Percentiles rank a stretch among this genome's conserved stretches.
Conservation (phyloP, 164 flowering plant species). For the Buxus sempervirens region DNA sequence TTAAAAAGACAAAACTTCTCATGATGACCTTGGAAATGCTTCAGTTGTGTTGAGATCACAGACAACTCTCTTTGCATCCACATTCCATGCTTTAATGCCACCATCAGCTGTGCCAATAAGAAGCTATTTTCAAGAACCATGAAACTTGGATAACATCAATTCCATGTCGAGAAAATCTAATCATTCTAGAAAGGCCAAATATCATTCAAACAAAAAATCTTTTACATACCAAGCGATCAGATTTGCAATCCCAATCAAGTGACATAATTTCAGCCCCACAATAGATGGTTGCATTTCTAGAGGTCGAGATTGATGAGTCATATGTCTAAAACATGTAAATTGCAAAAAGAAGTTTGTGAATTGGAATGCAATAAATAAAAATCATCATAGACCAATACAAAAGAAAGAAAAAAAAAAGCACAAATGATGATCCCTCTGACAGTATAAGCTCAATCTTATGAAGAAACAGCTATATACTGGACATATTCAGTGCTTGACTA, state of each 20-base stretch:
- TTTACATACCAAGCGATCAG: conserved; percentile 77
- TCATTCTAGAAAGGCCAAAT: conserved; percentile 5
- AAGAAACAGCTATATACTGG: no score
- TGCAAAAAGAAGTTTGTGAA: neutral
- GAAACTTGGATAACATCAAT: conserved; percentile 16
- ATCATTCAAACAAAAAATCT: neutral
- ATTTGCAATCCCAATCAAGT: conserved; percentile 97
- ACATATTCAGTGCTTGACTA: no score
- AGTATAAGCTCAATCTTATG: neutral
- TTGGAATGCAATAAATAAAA: neutral
- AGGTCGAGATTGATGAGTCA: conserved; percentile 71
- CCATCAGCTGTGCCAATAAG: conserved; percentile 94
- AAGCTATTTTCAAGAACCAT: conserved; percentile 59
- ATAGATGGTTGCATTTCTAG: conserved; percentile 94
- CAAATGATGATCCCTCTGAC: neutral
- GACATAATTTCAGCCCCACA: conserved; percentile 94
- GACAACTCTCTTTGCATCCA: conserved; percentile 96
- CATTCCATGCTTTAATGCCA: conserved; percentile 98
- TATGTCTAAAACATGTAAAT: conserved; percentile 43
- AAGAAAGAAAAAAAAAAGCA: no score
- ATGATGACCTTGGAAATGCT: conserved; percentile 67
- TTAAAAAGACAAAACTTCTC: neutral
- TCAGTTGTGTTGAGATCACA: conserved; percentile 81
- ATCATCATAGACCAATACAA: neutral
- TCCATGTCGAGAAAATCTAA: conserved; percentile 2